Evolutionary conservation across 345 rosid genomes (phyloP).

Genomic region (Turritis glabra): DNA sequence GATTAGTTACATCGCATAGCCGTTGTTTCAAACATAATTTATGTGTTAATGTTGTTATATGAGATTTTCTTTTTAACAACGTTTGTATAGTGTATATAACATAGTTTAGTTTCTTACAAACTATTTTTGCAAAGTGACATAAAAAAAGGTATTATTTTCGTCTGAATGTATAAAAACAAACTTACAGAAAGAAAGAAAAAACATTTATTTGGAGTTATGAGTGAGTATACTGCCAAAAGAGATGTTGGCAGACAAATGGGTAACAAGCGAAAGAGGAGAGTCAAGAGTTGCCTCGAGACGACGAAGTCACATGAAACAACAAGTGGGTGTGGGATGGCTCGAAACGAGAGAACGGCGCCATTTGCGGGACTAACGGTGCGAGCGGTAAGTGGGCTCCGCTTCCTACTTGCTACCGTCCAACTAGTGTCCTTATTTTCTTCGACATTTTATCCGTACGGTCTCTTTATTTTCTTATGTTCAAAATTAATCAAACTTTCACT

Average conservation of each 20-base stretch:
- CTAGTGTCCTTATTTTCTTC: constrained; percentile 25
- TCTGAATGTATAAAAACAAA: too few relatives aligned
- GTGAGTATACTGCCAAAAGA: not conserved
- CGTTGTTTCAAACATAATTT: not conserved
- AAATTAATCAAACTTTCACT: not conserved
- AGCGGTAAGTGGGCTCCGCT: not conserved
- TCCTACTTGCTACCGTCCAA: constrained; percentile 30
- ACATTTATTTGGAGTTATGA: not conserved
- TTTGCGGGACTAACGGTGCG: constrained; percentile 32
- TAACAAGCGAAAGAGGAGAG: constrained; percentile 19
- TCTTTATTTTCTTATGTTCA: not conserved
- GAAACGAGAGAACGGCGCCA: constrained; percentile 40
- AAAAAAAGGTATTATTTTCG: too few relatives aligned
- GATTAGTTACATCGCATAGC: not conserved
- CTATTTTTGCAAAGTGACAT: too few relatives aligned
- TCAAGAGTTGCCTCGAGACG: constrained; percentile 17
- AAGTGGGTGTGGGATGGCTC: constrained; percentile 19
- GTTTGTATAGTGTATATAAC: not conserved
- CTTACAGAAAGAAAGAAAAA: too few relatives aligned
- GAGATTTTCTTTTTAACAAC: too few relatives aligned
- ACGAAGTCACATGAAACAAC: constrained; percentile 28
- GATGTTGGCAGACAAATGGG: constrained; percentile 30
- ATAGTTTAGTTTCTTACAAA: not conserved
- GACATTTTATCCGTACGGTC: constrained; percentile 26
- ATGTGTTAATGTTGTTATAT: not conserved